These are phyloP conservation scores for Nakaseomyces glabratus DNA, from an alignment of 1,139 yeast genomes.

Conservation along the genomic window DNA sequence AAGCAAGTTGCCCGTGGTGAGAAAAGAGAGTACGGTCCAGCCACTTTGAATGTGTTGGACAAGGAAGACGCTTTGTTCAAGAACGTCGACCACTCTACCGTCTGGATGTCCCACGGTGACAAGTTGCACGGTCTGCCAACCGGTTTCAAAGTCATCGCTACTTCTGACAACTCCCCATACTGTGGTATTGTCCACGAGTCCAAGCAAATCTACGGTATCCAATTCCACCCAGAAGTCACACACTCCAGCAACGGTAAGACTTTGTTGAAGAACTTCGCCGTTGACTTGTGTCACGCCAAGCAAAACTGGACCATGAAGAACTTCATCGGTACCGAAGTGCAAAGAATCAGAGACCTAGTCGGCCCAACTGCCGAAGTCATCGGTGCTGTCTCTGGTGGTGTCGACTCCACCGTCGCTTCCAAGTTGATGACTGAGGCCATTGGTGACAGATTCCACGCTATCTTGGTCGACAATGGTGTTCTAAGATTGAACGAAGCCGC, in stretches of 20 bases:
- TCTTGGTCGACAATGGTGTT: conserved; percentile 95
- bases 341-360: conserved; percentile 79
- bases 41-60: conserved; percentile 73
- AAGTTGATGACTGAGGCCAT: conserved; percentile 96
- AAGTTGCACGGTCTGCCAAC: conserved; percentile 84
- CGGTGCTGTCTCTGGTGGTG: conserved; percentile 99
- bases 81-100: conserved; percentile 80
- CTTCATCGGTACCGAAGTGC: conserved; percentile 91
- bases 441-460: conserved; percentile 98
- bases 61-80: conserved; percentile 61
- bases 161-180: conserved; percentile 88
- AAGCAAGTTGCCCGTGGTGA: conserved; percentile 94
- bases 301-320: conserved; percentile 98
- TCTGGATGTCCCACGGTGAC: conserved; percentile 99
- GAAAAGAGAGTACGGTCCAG: conserved; percentile 97
- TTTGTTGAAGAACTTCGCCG: conserved; percentile 84
- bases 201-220: conserved; percentile 81
- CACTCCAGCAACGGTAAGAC: conserved; percentile 89
- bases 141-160: conserved; percentile 83
- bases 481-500: conserved; percentile 91
- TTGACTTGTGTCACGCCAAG: conserved; percentile 73
- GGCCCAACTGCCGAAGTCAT: conserved; percentile 98
- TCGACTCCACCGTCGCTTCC: conserved; percentile 98
- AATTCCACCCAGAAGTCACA: conserved; percentile 98
- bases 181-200: conserved; percentile 81